phyloP scores from a whole-genome alignment of 192 early-diverging fungal species.

The Coemansia umbellata region DNA sequence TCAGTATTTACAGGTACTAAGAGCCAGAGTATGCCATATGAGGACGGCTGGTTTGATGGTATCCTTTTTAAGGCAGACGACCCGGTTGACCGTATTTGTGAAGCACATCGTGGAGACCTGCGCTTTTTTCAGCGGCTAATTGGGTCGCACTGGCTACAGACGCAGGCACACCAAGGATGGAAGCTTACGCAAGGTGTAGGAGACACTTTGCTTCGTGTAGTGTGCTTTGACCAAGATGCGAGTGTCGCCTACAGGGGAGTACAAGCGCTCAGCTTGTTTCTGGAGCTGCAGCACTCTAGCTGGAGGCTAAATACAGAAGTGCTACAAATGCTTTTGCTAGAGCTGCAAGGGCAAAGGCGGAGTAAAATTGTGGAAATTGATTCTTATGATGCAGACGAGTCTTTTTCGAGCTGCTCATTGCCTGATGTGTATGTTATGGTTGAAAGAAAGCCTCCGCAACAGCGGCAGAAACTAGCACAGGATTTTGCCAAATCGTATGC shows the following conservation, averaged over 20 bases:
- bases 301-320: slow-evolving; percentile 9
- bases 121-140: slow-evolving; percentile 11
- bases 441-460: background rate
- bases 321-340: slow-evolving; percentile 2
- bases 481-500: too few relatives aligned
- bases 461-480: background rate
- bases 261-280: slow-evolving; percentile 6
- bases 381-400: background rate
- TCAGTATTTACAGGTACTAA: slow-evolving; percentile 4
- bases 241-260: slow-evolving; percentile 1
- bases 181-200: slow-evolving; percentile 23
- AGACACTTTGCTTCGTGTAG: slow-evolving; percentile 7
- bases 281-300: slow-evolving; percentile 10
- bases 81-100: slow-evolving; percentile 13
- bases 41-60: background rate
- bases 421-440: background rate
- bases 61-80: slow-evolving; percentile 2
- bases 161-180: slow-evolving; percentile 18
- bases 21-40: background rate
- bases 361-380: background rate
- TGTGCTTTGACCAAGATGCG: slow-evolving; percentile 4
- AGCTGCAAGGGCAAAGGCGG: slow-evolving; percentile 13
- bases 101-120: background rate
- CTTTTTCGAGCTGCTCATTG: background rate
- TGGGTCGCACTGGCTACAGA: slow-evolving; percentile 8